A percentile compares a stretch with the other conserved stretches of the same genome.
phyloP scores from a whole-genome alignment of 306 rosid genomes.

The Lagenaria siceraria region DNA sequence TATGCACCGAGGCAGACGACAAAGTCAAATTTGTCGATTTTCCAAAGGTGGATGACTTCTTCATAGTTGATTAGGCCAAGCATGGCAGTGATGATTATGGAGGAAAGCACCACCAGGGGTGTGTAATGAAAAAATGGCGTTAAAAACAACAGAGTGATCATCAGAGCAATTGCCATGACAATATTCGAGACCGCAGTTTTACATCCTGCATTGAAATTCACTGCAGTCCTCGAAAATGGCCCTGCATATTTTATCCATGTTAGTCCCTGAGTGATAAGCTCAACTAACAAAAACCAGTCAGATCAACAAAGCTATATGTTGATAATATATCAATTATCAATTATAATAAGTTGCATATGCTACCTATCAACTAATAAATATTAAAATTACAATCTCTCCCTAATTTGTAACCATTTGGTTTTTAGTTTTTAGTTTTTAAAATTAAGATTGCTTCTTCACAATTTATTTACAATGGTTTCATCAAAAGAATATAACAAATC shows the following conservation, averaged over 20 bases:
- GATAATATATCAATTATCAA: neutral
- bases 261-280: neutral
- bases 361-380: neutral
- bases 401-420: neutral
- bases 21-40: slow-evolving; percentile 31
- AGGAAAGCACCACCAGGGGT: slow-evolving; percentile 33
- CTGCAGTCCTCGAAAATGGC: slow-evolving; percentile 35
- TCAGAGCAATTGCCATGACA: slow-evolving; percentile 31
- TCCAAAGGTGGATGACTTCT: slow-evolving; percentile 36
- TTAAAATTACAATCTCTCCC: neutral
- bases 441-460: neutral
- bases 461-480: neutral
- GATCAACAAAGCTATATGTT: neutral
- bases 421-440: too few species aligned
- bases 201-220: slow-evolving; percentile 46
- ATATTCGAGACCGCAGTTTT: slow-evolving; percentile 34
- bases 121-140: slow-evolving; percentile 40
- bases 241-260: slow-evolving; percentile 13
- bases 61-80: slow-evolving; percentile 26
- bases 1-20: slow-evolving; percentile 25
- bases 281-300: neutral
- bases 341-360: neutral
- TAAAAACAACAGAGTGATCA: slow-evolving; percentile 31
- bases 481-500: too few species aligned
- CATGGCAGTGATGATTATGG: slow-evolving; percentile 39